Evolutionary conservation across 2,329 filamentous ascomycete genomes (phyloP).

Genomic region (Xylaria sp.): DNA sequence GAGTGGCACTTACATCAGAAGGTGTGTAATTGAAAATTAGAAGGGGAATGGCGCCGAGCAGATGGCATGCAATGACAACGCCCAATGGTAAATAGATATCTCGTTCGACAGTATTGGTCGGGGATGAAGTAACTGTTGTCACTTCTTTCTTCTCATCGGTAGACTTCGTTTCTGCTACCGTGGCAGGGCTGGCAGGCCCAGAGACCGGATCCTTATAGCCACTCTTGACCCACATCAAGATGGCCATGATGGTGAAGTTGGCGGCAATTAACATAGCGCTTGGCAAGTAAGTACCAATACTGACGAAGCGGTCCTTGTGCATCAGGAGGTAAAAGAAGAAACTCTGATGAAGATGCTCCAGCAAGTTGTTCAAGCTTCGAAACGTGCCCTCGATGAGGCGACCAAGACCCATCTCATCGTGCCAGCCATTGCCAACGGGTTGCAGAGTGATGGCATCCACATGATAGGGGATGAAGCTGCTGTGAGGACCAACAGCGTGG

Average conservation of each 20-base stretch:
- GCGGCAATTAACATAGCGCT: conserved; percentile 95
- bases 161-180: conserved; percentile 12
- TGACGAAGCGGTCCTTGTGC: conserved; percentile 88
- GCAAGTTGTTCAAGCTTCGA: conserved; percentile 87
- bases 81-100: conserved; percentile 67
- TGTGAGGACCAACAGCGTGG: conserved; percentile 84
- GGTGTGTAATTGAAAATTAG: conserved; percentile 78
- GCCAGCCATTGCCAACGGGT: conserved; percentile 85
- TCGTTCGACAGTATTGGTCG: conserved; percentile 46
- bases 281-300: conserved; percentile 93
- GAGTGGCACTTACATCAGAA: conserved; percentile 49
- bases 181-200: background rate
- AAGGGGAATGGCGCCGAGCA: conserved; percentile 72
- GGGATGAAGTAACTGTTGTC: conserved; percentile 10
- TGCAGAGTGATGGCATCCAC: conserved; percentile 93
- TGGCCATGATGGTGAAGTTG: conserved; percentile 93
- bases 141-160: conserved; percentile 25
- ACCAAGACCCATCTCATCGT: conserved; percentile 95
- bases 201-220: conserved; percentile 46
- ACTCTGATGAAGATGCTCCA: conserved; percentile 96
- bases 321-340: conserved; percentile 99
- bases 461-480: conserved; percentile 94
- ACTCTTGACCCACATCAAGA: conserved; percentile 88
- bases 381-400: conserved; percentile 85
- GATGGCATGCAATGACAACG: conserved; percentile 67